A percentile compares a stretch with the other conserved stretches of the same genome.
phyloP scores from a whole-genome alignment of 768 basidiomycete species.

The Pleurotus eryngii region DNA sequence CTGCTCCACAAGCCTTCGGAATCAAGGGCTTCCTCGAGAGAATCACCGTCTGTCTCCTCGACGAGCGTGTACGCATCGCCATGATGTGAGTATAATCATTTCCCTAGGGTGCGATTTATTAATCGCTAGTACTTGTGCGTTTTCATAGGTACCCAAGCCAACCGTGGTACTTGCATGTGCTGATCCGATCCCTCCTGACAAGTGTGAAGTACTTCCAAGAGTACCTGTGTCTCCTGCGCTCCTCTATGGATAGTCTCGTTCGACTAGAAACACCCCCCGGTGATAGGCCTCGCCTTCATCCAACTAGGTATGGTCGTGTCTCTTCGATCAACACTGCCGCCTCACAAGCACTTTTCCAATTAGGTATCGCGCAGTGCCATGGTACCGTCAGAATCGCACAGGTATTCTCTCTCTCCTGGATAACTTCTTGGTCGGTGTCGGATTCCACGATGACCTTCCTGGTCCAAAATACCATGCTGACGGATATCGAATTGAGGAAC shows the following conservation, averaged over 20 bases:
- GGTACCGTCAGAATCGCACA: conserved; percentile 41
- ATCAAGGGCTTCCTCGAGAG: conserved; percentile 31
- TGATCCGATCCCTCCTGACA: conserved; percentile 21
- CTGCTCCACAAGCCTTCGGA: conserved; percentile 34
- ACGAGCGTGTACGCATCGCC: conserved; percentile 41
- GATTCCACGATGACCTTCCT: conserved; percentile 35
- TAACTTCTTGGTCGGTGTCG: conserved; percentile 28
- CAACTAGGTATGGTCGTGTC: conserved; percentile 23
- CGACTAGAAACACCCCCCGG: conserved; percentile 21
- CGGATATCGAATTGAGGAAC: conserved; percentile 41
- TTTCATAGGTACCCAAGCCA: conserved; percentile 33
- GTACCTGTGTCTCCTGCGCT: conserved; percentile 37
- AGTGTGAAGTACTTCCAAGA: conserved; percentile 29
- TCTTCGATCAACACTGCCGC: too few relatives aligned
- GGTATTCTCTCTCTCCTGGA: conserved; percentile 26
- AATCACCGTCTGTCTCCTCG: conserved; percentile 34
- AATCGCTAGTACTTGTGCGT: not conserved
- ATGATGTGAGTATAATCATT: conserved; percentile 38
- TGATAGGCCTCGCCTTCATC: conserved; percentile 29
- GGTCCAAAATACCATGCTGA: conserved; percentile 33
- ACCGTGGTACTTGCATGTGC: conserved; percentile 27
- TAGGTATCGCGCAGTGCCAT: conserved; percentile 36
- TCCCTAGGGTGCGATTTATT: not conserved
- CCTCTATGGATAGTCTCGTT: conserved; percentile 16
- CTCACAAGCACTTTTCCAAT: too few relatives aligned